Evolutionary conservation across 1,139 yeast species (phyloP), one percentile per base, ranked within the genome.

Genomic region (Hansenula anomala): DNA sequence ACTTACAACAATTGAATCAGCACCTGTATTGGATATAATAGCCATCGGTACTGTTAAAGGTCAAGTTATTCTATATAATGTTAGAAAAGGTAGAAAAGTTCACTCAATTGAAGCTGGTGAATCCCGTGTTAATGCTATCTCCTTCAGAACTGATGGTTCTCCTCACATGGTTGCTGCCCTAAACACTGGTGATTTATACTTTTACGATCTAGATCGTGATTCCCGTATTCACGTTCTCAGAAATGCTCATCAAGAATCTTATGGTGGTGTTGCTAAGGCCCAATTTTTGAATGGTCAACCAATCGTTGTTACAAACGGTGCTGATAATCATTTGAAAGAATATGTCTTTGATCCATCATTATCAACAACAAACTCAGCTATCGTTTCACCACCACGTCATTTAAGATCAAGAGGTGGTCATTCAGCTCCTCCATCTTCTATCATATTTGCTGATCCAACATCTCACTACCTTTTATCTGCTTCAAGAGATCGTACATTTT

Each of bases 371-470:
- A 49, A 54, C 23, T 30, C 56, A 1, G 51, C 63, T 2, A 78
- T 88, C 25, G 80, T 83, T 6, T 78, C 94, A 7, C 96, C 97
- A 1, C 98, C 98, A 30, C 80, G 98, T 58, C 80, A 83, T 46
- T 71, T 94, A 52, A 78, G 98, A 60, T 85, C 95, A 0, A 77
- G 98, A 59, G 97, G 97, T 52, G 99, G 99, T 13, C 98, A 94
- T 60, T 80, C 96, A 4, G 84, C 88, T 18, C 96, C 98, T 7
- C 95, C 98, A 4, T 71, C 84, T 1, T 64, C 78, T 12, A 80
- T 94, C 36, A 69, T 71, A 28, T 94, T 92, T 60, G 88, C 95
- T 4, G 85, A 86, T 51, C 76, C 78, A 16, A 81, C 78, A 46
- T 80, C 96, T 1, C 98, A 94, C 61, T 87, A 80, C 61, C 59